Evolutionary conservation across 208 protist genomes (phyloP).

Genomic region (Crithidia mellificae): DNA sequence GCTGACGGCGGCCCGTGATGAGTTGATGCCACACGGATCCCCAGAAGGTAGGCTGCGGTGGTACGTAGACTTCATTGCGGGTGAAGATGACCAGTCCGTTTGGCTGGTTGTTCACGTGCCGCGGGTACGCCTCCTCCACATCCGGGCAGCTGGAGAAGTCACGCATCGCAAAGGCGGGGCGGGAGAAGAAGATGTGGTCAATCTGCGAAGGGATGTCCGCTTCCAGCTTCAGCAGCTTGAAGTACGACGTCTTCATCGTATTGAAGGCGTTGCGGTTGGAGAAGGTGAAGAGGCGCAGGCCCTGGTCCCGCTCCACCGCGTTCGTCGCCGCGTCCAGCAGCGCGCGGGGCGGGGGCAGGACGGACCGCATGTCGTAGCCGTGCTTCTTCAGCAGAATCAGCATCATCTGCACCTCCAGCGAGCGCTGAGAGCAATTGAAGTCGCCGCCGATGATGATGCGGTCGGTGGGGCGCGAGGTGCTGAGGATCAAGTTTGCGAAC

Average conservation of each 20-base stretch:
- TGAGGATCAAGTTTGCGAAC: conserved; percentile 70
- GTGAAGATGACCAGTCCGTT: conserved; percentile 81
- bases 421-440: conserved; percentile 83
- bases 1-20: conserved; percentile 13
- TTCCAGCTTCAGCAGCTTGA: conserved; percentile 73
- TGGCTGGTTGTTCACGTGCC: conserved; percentile 35
- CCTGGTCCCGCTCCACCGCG: conserved; percentile 24
- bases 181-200: conserved; percentile 84
- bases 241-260: conserved; percentile 70
- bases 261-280: conserved; percentile 81
- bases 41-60: conserved; percentile 23
- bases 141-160: conserved; percentile 82
- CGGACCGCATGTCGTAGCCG: conserved; percentile 72
- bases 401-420: conserved; percentile 82
- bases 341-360: conserved; percentile 47
- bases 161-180: conserved; percentile 45
- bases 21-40: conserved; percentile 26
- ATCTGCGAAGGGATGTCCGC: conserved; percentile 81
- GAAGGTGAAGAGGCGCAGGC: conserved; percentile 58
- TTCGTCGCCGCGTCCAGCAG: conserved; percentile 27
- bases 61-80: conserved; percentile 48
- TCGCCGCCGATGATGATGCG: conserved; percentile 82
- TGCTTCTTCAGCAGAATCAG: conserved; percentile 66
- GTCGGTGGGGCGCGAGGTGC: conserved; percentile 72
- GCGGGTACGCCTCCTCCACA: conserved; percentile 41